phyloP scores from a whole-genome alignment of 176 grass and related monocot species.

The Poa pratensis region DNA sequence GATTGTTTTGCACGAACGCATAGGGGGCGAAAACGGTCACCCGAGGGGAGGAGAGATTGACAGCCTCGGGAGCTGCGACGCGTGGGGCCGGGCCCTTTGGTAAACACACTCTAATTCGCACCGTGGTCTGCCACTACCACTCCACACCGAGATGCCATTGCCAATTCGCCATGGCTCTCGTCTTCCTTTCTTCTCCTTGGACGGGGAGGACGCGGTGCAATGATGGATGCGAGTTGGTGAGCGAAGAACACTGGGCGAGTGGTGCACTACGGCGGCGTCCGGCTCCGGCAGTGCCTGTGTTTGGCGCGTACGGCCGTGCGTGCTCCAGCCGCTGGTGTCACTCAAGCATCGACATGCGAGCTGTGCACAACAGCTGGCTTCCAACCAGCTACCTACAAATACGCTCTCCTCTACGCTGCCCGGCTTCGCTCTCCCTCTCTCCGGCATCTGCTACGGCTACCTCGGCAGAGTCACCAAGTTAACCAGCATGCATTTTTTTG shows the following conservation, averaged over 20 bases:
- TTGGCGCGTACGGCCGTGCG: background rate
- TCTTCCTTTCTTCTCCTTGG: background rate
- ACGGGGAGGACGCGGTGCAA: background rate
- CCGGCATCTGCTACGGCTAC: background rate
- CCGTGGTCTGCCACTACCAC: conserved; percentile 58
- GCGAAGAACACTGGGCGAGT: background rate
- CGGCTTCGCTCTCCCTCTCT: background rate
- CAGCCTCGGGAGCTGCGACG: conserved; percentile 40
- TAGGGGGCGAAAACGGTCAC: no score
- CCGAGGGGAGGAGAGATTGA: no score
- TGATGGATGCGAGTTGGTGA: no score
- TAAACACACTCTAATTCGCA: conserved; percentile 42
- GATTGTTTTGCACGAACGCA: no score
- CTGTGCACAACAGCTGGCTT: conserved; percentile 50
- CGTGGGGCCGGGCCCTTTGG: conserved; percentile 31
- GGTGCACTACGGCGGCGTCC: background rate
- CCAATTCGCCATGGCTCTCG: no score
- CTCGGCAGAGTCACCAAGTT: background rate
- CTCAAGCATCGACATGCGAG: conserved; percentile 23
- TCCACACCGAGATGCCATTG: no score
- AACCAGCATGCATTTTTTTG: no score
- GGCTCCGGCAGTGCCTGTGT: background rate
- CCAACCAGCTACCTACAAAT: conserved; percentile 30
- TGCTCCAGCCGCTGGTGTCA: conserved; percentile 4
- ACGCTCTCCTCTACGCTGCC: background rate